Evolutionary conservation across 1,284 basidiomycete species (phyloP).

Genomic region (Pseudozyma hubeiensis): DNA sequence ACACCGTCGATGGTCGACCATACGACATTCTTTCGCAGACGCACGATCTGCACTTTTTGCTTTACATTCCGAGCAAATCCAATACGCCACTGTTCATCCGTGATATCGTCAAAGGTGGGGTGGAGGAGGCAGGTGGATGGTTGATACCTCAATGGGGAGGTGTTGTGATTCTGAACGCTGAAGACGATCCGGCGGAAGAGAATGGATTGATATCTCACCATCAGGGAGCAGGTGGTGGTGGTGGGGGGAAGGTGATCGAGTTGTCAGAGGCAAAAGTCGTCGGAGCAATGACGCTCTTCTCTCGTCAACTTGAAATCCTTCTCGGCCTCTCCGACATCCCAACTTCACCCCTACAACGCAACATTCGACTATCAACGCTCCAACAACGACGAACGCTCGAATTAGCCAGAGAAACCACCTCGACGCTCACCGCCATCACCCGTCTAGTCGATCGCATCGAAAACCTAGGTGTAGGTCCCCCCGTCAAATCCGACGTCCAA

Average conservation of each 20-base stretch:
- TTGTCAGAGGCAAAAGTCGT: conserved; percentile 70
- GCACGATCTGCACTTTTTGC: conserved; percentile 87
- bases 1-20: not conserved
- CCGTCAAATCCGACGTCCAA: conserved; percentile 48
- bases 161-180: conserved; percentile 79
- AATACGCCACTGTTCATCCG: conserved; percentile 81
- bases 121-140: conserved; percentile 73
- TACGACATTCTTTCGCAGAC: conserved; percentile 50
- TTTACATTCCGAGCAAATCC: conserved; percentile 82
- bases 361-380: conserved; percentile 27
- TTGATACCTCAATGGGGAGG: conserved; percentile 95
- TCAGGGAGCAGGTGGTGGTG: too few relatives aligned
- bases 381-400: conserved; percentile 52
- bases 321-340: conserved; percentile 74
- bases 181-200: not conserved
- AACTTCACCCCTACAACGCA: not conserved
- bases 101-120: conserved; percentile 61
- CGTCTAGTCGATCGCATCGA: conserved; percentile 56
- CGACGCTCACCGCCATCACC: conserved; percentile 59
- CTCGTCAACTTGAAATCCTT: conserved; percentile 79
- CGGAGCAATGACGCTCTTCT: conserved; percentile 78
- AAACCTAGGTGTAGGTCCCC: conserved; percentile 58
- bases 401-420: conserved; percentile 33
- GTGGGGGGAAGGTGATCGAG: not conserved
- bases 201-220: not conserved